These are phyloP conservation scores for Penicillium sp. DNA, from an alignment of 2,329 filamentous ascomycete genomes.

Conservation along the genomic window DNA sequence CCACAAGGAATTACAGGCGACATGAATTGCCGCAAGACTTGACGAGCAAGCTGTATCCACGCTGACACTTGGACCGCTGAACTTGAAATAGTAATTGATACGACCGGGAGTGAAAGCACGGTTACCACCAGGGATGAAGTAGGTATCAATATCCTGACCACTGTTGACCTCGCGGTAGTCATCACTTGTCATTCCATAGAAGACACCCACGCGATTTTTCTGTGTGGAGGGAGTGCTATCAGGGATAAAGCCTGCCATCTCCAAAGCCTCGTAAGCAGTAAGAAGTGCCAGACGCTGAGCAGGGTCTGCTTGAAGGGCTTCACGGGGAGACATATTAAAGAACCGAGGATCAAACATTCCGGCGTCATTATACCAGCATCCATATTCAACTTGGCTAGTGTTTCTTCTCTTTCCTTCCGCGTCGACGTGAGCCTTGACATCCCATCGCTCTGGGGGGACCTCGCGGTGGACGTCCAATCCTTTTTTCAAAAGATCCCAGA, in stretches of 20 bases:
- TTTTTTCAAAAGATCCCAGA: constrained; percentile 73
- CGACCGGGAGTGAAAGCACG: constrained; percentile 45
- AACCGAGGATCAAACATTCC: constrained; percentile 78
- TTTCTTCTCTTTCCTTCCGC: constrained; percentile 70
- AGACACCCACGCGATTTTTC: constrained; percentile 65
- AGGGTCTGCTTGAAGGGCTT: constrained; percentile 76
- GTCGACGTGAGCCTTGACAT: constrained; percentile 68
- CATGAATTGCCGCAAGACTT: constrained; percentile 67
- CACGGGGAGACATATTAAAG: constrained; percentile 82
- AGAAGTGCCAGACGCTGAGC: constrained; percentile 74
- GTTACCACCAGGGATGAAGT: constrained; percentile 64
- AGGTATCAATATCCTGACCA: constrained; percentile 67
- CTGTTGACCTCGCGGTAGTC: constrained; percentile 76
- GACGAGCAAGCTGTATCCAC: constrained; percentile 79
- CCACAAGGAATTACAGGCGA: constrained; percentile 71
- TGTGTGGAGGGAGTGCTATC: constrained; percentile 68
- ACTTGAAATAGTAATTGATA: constrained; percentile 67
- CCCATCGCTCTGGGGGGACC: constrained; percentile 67
- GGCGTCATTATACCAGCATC: constrained; percentile 73
- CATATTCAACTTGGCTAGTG: constrained; percentile 72
- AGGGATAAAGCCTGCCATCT: constrained; percentile 75
- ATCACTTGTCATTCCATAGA: constrained; percentile 72
- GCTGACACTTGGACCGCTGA: constrained; percentile 68
- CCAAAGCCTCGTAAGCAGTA: constrained; percentile 77
- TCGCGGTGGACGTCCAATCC: constrained; percentile 67